Evolutionary conservation across 1,284 basidiomycete genomes (phyloP).

Genomic region (Trichosporon sp.): DNA sequence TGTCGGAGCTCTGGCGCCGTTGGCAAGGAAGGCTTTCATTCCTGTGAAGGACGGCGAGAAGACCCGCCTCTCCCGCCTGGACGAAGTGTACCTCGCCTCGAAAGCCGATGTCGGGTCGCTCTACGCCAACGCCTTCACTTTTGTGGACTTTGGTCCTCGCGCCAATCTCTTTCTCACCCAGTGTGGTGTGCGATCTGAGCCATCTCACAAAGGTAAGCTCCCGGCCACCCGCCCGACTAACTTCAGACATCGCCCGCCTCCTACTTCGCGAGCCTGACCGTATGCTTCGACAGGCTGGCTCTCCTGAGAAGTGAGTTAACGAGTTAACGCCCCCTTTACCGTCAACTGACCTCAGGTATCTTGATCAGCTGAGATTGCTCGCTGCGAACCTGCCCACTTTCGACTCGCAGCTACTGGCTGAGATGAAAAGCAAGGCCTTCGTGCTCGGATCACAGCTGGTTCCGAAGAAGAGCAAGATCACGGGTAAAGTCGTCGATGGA

Average conservation of each 20-base stretch:
- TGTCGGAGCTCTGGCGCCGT: constrained; percentile 44
- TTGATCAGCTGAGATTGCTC: constrained; percentile 80
- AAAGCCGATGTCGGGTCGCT: constrained; percentile 35
- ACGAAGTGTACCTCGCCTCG: constrained; percentile 53
- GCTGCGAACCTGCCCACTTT: constrained; percentile 73
- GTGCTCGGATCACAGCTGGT: constrained; percentile 71
- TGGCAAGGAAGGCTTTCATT: constrained; percentile 54
- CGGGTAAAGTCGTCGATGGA: constrained; percentile 42
- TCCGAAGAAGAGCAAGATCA: constrained; percentile 50
- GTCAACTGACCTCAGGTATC: constrained; percentile 62
- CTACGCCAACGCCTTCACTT: constrained; percentile 65
- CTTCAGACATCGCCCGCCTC: constrained; percentile 47
- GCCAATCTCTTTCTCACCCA: constrained; percentile 84
- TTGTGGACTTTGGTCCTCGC: constrained; percentile 81
- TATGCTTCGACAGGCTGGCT: constrained; percentile 53
- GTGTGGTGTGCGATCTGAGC: constrained; percentile 85
- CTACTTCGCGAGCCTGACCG: constrained; percentile 47
- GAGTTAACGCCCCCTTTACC: too few relatives aligned
- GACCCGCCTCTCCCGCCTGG: constrained; percentile 40
- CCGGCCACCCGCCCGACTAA: background rate
- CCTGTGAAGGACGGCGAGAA: constrained; percentile 50
- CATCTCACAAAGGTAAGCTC: constrained; percentile 59
- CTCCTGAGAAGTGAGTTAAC: constrained; percentile 44
- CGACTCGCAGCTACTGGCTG: constrained; percentile 62
- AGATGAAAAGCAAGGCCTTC: constrained; percentile 72